A percentile compares a stretch with the other conserved stretches of the same genome.
phyloP scores from a whole-genome alignment of 257 asterid species.

The Rauvolfia tetraphylla region DNA sequence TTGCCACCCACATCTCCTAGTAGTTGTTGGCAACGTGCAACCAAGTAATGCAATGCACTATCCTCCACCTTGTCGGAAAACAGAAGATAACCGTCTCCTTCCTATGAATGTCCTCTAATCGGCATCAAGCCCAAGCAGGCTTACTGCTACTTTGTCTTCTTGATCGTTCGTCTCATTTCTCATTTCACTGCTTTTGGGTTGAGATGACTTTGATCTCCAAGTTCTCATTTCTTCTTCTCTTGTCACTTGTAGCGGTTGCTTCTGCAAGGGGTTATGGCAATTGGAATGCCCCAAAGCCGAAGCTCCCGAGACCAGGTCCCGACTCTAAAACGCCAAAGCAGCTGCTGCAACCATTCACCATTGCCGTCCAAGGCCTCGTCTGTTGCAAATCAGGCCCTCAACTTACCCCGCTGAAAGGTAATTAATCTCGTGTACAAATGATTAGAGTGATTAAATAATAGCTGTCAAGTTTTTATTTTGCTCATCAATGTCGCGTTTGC shows the following conservation, averaged over 20 bases:
- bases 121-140: background rate
- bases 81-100: background rate
- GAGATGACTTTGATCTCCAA: constrained; percentile 3
- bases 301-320: background rate
- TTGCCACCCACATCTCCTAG: no score
- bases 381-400: constrained; percentile 45
- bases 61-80: no score
- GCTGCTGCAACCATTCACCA: constrained; percentile 21
- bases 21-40: no score
- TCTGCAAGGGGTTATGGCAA: constrained; percentile 6
- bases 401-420: constrained; percentile 53
- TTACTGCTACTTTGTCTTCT: no score
- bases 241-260: background rate
- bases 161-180: background rate
- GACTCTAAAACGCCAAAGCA: background rate
- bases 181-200: background rate
- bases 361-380: constrained; percentile 48
- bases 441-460: no score
- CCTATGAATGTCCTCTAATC: background rate
- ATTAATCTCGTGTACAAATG: background rate
- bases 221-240: background rate
- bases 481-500: background rate
- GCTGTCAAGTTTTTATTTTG: background rate
- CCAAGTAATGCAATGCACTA: no score
- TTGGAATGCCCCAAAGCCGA: constrained; percentile 20